Percentiles rank a stretch among this genome's conserved stretches.
Evolutionary conservation across 192 early-diverging fungal species (phyloP).

Genomic region (Entrophospora sp.): DNA sequence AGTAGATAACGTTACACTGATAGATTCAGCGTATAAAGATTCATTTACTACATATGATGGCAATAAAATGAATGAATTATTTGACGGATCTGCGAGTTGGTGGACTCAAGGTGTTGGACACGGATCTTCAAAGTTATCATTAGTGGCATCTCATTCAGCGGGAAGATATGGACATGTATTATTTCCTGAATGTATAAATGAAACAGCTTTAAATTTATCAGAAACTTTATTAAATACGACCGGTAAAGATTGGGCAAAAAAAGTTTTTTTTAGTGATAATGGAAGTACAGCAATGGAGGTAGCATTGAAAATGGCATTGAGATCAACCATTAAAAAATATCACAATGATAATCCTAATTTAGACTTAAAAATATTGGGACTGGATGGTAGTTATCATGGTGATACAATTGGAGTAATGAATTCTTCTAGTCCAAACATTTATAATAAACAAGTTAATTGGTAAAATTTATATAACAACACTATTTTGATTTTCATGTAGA

Average conservation of each 20-base stretch:
- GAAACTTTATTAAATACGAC: slow-evolving; percentile 46
- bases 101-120: slow-evolving; percentile 78
- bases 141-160: slow-evolving; percentile 54
- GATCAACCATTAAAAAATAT: slow-evolving; percentile 29
- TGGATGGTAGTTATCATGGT: slow-evolving; percentile 76
- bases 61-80: slow-evolving; percentile 37
- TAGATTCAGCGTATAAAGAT: slow-evolving; percentile 69
- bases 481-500: neutral
- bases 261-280: slow-evolving; percentile 77
- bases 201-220: slow-evolving; percentile 52
- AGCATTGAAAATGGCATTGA: slow-evolving; percentile 70
- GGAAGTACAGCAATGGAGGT: slow-evolving; percentile 78
- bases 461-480: neutral
- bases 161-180: slow-evolving; percentile 76
- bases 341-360: slow-evolving; percentile 6
- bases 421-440: slow-evolving; percentile 62
- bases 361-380: slow-evolving; percentile 40
- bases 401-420: slow-evolving; percentile 85
- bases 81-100: slow-evolving; percentile 74
- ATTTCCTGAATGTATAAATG: slow-evolving; percentile 63
- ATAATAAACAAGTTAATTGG: slow-evolving; percentile 63
- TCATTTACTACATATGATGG: slow-evolving; percentile 45
- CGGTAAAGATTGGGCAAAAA: slow-evolving; percentile 49
- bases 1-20: slow-evolving; percentile 50
- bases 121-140: slow-evolving; percentile 47